Evolutionary conservation across 441 rosid genomes (phyloP).

Genomic region (Populus hybrid): DNA sequence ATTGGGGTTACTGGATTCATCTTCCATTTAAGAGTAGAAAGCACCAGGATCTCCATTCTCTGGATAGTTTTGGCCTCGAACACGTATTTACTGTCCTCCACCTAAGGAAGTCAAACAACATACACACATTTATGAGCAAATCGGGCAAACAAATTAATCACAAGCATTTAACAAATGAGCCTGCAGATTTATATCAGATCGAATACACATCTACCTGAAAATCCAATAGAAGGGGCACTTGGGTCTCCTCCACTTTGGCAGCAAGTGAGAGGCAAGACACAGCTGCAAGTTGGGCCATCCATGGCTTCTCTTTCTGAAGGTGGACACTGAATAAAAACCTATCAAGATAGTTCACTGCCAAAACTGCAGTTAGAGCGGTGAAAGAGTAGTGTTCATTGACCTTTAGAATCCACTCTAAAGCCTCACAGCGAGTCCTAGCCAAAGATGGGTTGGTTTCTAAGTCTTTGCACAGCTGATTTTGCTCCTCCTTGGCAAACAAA

Average conservation of each 20-base stretch:
- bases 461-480: constrained; percentile 21
- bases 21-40: constrained; percentile 70
- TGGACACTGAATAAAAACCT: constrained; percentile 45
- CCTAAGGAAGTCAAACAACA: constrained; percentile 33
- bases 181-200: not conserved
- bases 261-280: constrained; percentile 71
- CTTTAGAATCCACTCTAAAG: constrained; percentile 60
- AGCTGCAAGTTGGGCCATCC: constrained; percentile 67
- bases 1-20: constrained; percentile 73
- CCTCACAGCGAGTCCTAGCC: constrained; percentile 43
- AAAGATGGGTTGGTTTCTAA: constrained; percentile 26
- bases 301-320: constrained; percentile 50
- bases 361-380: constrained; percentile 56
- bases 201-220: constrained; percentile 43
- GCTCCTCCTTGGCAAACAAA: constrained; percentile 46
- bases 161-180: not conserved
- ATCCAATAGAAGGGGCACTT: constrained; percentile 57
- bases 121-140: constrained; percentile 1
- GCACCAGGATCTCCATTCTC: constrained; percentile 72
- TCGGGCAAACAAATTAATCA: not conserved
- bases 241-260: constrained; percentile 73
- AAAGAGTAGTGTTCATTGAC: constrained; percentile 49
- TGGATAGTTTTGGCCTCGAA: constrained; percentile 70
- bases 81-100: constrained; percentile 45
- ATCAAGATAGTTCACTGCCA: constrained; percentile 67